These are phyloP conservation scores for Aspergillus sp. DNA, from an alignment of 2,329 filamentous ascomycete genomes.

Conservation along the genomic window DNA sequence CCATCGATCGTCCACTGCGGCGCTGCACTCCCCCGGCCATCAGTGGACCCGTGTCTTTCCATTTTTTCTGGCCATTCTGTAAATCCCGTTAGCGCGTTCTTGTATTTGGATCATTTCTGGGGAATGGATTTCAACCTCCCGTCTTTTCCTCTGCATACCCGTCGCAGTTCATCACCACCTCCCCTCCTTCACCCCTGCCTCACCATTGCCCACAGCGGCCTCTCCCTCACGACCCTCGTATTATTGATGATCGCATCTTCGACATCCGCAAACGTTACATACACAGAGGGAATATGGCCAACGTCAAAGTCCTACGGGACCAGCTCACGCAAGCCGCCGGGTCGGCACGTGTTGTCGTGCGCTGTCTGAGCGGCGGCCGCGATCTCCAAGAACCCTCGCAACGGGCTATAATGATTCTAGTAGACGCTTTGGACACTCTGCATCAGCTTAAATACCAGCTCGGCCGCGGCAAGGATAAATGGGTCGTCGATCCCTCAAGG, in stretches of 20 bases:
- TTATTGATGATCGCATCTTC: not conserved
- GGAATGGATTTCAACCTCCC: not conserved
- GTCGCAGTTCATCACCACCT: not conserved
- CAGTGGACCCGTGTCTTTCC: too few relatives aligned
- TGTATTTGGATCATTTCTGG: not conserved
- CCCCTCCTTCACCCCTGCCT: not conserved
- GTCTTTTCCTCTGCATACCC: not conserved
- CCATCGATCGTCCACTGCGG: too few relatives aligned
- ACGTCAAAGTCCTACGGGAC: conserved; percentile 10
- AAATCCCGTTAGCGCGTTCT: not conserved
- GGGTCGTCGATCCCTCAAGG: conserved; percentile 19
- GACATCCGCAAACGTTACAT: not conserved
- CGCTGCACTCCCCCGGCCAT: too few relatives aligned
- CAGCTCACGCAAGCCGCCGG: conserved; percentile 19
- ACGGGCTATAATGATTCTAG: conserved; percentile 21
- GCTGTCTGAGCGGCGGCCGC: conserved; percentile 22
- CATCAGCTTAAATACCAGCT: conserved; percentile 26
- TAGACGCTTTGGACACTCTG: conserved; percentile 25
- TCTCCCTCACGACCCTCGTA: not conserved
- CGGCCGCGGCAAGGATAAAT: conserved; percentile 24
- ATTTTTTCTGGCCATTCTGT: not conserved
- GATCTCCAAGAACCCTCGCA: conserved; percentile 27
- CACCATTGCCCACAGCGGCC: not conserved
- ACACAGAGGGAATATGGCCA: conserved; percentile 10
- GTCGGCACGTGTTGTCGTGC: conserved; percentile 21